Evolutionary conservation across 805 yeast genomes (phyloP).

Genomic region (Starmerella bombi): DNA sequence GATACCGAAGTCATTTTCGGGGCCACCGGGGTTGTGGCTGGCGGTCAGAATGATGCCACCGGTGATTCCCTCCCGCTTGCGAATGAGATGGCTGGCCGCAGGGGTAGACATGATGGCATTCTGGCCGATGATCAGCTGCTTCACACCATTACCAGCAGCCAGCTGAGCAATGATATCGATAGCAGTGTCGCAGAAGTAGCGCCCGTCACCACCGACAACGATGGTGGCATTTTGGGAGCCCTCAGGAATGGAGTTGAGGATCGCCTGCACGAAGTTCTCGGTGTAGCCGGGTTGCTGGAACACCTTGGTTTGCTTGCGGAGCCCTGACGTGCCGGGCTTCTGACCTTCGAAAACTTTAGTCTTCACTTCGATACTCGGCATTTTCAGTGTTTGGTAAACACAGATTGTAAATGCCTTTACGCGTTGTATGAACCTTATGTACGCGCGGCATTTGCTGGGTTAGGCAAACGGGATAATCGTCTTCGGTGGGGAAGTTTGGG

Average conservation of each 20-base stretch:
- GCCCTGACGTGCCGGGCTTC: constrained; percentile 96
- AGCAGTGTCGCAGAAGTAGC: constrained; percentile 74
- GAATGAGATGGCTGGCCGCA: constrained; percentile 86
- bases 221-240: constrained; percentile 61
- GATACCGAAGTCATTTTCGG: constrained; percentile 81
- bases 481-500: no score
- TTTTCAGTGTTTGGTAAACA: no score
- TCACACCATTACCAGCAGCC: constrained; percentile 84
- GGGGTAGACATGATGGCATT: constrained; percentile 87
- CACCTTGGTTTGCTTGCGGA: constrained; percentile 78
- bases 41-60: constrained; percentile 97
- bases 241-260: constrained; percentile 78
- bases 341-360: constrained; percentile 80
- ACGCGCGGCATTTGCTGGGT: neutral
- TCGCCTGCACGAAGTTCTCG: constrained; percentile 86
- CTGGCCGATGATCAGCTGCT: constrained; percentile 73
- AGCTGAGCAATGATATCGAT: constrained; percentile 70
- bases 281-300: constrained; percentile 72
- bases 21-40: constrained; percentile 97
- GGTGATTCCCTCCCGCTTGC: constrained; percentile 47
- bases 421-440: no score
- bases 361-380: constrained; percentile 31
- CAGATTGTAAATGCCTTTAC: no score
- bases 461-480: neutral
- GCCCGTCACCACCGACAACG: constrained; percentile 95